phyloP scores from a whole-genome alignment of 768 basidiomycete genomes.

The Phaeotremella skinneri region DNA sequence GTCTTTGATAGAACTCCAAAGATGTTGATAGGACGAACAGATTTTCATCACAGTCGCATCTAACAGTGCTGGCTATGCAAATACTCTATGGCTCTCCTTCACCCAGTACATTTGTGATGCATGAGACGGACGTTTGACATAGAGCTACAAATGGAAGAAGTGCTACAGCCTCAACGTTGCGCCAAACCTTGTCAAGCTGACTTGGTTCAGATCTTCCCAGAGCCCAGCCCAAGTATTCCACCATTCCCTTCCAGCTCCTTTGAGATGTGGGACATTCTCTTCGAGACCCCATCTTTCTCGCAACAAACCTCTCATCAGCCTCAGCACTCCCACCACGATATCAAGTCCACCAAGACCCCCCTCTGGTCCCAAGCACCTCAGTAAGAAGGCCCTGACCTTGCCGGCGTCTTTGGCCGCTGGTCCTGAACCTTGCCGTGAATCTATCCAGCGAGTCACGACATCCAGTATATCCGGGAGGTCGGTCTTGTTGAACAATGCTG shows the following conservation, averaged over 20 bases:
- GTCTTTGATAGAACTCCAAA: too few species aligned
- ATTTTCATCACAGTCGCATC: too few species aligned
- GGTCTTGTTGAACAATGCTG: conserved; percentile 45
- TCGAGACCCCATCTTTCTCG: conserved; percentile 59
- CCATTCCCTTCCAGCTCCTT: conserved; percentile 63
- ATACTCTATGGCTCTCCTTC: too few species aligned
- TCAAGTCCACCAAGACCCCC: conserved; percentile 66
- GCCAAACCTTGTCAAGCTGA: conserved; percentile 68
- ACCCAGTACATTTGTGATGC: too few species aligned
- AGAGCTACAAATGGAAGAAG: too few species aligned
- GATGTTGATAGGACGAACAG: too few species aligned
- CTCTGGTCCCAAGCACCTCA: conserved; percentile 63
- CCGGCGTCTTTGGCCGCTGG: conserved; percentile 74
- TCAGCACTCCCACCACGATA: conserved; percentile 67
- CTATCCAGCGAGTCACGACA: conserved; percentile 74
- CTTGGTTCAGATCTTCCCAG: conserved; percentile 65
- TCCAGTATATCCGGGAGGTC: conserved; percentile 71
- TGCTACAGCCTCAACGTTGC: conserved; percentile 59
- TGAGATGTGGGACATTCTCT: conserved; percentile 52
- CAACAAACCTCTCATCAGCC: conserved; percentile 77
- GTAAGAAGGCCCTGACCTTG: conserved; percentile 69
- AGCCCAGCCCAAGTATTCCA: conserved; percentile 74
- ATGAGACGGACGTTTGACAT: too few species aligned
- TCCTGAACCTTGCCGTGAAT: conserved; percentile 59
- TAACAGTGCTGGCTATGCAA: too few species aligned